These are phyloP conservation scores for Kurtzmaniella quercitrusa DNA, from an alignment of 1,139 yeast genomes.

Conservation along the genomic window DNA sequence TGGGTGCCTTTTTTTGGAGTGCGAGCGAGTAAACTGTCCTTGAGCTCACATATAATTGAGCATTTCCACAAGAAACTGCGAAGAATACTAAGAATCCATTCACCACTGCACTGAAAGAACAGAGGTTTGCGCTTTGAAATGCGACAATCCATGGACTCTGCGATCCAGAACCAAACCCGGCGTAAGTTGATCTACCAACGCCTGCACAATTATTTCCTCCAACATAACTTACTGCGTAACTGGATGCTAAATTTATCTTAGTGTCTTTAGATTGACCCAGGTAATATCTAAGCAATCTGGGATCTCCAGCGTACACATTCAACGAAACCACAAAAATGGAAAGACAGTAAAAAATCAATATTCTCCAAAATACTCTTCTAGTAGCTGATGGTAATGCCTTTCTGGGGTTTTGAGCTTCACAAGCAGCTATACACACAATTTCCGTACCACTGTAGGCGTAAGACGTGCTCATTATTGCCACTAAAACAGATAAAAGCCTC, in stretches of 20 bases:
- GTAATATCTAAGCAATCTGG: slow-evolving; percentile 56
- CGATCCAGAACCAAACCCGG: slow-evolving; percentile 55
- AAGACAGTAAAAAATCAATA: slow-evolving; percentile 62
- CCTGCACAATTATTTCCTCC: slow-evolving; percentile 36
- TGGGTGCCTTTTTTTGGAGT: slow-evolving; percentile 66
- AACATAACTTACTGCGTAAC: slow-evolving; percentile 33
- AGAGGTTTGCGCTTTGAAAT: slow-evolving; percentile 62
- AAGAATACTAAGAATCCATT: slow-evolving; percentile 69
- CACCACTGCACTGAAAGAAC: slow-evolving; percentile 57
- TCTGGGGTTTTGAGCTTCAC: slow-evolving; percentile 81
- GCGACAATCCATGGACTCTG: slow-evolving; percentile 84
- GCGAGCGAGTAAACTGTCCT: slow-evolving; percentile 76
- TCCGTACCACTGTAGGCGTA: slow-evolving; percentile 81
- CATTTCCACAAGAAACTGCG: slow-evolving; percentile 73
- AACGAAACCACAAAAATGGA: slow-evolving; percentile 71
- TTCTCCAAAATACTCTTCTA: slow-evolving; percentile 67
- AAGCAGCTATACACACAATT: slow-evolving; percentile 79
- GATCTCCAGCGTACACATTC: slow-evolving; percentile 73
- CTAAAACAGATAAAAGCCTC: slow-evolving; percentile 57
- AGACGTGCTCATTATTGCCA: slow-evolving; percentile 61
- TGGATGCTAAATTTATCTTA: slow-evolving; percentile 19
- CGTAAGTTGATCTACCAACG: slow-evolving; percentile 30
- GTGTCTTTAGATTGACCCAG: slow-evolving; percentile 32
- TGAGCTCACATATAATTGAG: slow-evolving; percentile 76
- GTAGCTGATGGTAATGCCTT: slow-evolving; percentile 77